A percentile compares a stretch with the other conserved stretches of the same genome.
These are phyloP conservation scores for Purpureocillium takamizusanense DNA, from an alignment of 2,329 filamentous ascomycete genomes.

Conservation along the genomic window DNA sequence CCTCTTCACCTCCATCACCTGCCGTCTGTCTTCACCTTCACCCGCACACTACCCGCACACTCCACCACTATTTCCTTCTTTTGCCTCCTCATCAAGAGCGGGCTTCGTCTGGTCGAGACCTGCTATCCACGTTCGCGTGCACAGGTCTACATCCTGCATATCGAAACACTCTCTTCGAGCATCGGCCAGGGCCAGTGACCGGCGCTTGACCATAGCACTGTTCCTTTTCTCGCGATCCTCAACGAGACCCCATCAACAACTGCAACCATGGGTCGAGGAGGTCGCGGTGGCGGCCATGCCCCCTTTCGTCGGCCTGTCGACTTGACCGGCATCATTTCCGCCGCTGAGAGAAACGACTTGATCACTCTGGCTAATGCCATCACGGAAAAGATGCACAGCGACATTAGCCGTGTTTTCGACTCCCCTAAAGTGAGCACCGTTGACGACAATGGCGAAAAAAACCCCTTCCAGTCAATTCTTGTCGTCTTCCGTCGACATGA, in stretches of 20 bases:
- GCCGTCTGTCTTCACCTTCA: not conserved
- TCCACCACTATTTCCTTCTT: too few relatives aligned
- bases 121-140: too few relatives aligned
- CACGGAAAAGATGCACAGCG: constrained; percentile 44
- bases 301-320: constrained; percentile 37
- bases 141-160: too few relatives aligned
- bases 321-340: constrained; percentile 37
- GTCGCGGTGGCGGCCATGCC: constrained; percentile 22
- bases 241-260: not conserved
- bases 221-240: too few relatives aligned
- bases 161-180: too few relatives aligned
- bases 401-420: constrained; percentile 44
- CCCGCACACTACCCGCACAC: too few relatives aligned
- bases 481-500: constrained; percentile 16
- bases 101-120: too few relatives aligned
- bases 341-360: constrained; percentile 42
- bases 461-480: constrained; percentile 26
- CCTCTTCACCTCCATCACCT: not conserved
- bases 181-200: too few relatives aligned
- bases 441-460: constrained; percentile 15
- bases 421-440: constrained; percentile 26
- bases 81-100: too few relatives aligned
- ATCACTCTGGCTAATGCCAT: constrained; percentile 40
- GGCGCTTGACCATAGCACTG: too few relatives aligned
- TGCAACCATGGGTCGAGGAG: constrained; percentile 28